Evolutionary conservation across 805 yeast species (phyloP).

Genomic region (Pichia pseudocactophila): DNA sequence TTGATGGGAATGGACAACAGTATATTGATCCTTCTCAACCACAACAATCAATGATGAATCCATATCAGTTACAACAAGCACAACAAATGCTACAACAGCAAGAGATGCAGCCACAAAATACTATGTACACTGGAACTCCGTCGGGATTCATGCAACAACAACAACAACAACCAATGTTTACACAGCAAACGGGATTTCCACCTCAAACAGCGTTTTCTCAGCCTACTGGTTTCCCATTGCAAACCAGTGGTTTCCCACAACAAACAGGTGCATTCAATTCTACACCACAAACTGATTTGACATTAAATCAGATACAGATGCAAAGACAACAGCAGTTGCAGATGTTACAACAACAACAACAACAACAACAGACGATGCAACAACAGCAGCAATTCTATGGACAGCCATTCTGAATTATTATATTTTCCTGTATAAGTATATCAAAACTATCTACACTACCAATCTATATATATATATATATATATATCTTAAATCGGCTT

Average conservation of each 20-base stretch:
- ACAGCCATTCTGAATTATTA: slow-evolving; percentile 17
- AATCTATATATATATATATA: too few species aligned
- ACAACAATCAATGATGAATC: slow-evolving; percentile 16
- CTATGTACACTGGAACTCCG: slow-evolving; percentile 15
- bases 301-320: slow-evolving; percentile 6
- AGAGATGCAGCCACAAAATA: slow-evolving; percentile 18
- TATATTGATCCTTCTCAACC: slow-evolving; percentile 38
- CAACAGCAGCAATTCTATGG: slow-evolving; percentile 15
- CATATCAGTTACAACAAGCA: slow-evolving; percentile 22
- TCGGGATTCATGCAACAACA: slow-evolving; percentile 7
- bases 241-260: slow-evolving; percentile 1
- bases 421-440: background rate
- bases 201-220: too few species aligned
- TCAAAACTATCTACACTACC: too few species aligned
- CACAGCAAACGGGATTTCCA: background rate
- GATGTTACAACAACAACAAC: slow-evolving; percentile 9
- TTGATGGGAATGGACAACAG: slow-evolving; percentile 63
- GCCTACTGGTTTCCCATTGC: background rate
- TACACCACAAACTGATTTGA: slow-evolving; percentile 4
- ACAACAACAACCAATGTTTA: slow-evolving; percentile 25
- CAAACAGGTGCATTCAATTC: slow-evolving; percentile 5
- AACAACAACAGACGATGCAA: slow-evolving; percentile 4
- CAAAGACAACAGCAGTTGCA: slow-evolving; percentile 13
- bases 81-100: slow-evolving; percentile 21
- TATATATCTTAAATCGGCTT: too few species aligned